phyloP scores from a whole-genome alignment of 768 basidiomycete genomes.

The Rhodotorula paludigena region DNA sequence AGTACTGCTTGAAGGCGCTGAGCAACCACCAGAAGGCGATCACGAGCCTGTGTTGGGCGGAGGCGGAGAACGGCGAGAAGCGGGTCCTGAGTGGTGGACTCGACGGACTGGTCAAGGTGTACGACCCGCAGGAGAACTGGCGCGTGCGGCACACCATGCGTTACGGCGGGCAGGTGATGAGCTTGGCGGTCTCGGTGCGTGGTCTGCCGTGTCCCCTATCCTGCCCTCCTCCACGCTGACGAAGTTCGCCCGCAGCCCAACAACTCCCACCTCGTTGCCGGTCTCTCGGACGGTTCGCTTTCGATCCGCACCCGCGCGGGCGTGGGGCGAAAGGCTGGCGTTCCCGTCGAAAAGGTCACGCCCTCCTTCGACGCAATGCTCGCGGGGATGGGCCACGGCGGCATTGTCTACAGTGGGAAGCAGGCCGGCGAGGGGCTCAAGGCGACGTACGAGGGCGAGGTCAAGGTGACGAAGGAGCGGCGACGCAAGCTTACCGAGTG shows the following conservation, averaged over 20 bases:
- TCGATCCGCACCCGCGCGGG: conserved; percentile 75
- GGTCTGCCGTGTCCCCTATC: neutral
- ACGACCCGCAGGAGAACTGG: conserved; percentile 80
- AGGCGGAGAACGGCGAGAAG: conserved; percentile 58
- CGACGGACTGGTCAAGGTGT: conserved; percentile 98
- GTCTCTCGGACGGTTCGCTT: conserved; percentile 98
- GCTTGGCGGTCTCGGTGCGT: conserved; percentile 82
- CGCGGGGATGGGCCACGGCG: conserved; percentile 35
- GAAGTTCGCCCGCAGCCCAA: conserved; percentile 62
- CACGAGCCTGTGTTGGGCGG: conserved; percentile 59
- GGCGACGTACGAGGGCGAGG: conserved; percentile 55
- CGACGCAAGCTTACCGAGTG: conserved; percentile 73
- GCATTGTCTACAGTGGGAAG: conserved; percentile 23
- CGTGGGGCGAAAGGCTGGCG: conserved; percentile 46
- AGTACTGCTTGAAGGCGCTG: conserved; percentile 74
- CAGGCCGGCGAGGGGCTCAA: conserved; percentile 33
- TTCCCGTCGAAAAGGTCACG: conserved; percentile 26
- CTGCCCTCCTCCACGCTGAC: neutral
- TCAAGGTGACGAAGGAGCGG: conserved; percentile 67
- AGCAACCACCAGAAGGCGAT: conserved; percentile 99
- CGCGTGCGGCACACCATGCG: conserved; percentile 98
- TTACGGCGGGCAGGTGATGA: conserved; percentile 86
- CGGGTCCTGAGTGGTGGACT: conserved; percentile 82
- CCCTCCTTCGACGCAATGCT: conserved; percentile 39
- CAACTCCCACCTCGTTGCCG: conserved; percentile 90